Evolutionary conservation across 306 rosid genomes (phyloP).

Genomic region (Cicer chorassanicum): DNA sequence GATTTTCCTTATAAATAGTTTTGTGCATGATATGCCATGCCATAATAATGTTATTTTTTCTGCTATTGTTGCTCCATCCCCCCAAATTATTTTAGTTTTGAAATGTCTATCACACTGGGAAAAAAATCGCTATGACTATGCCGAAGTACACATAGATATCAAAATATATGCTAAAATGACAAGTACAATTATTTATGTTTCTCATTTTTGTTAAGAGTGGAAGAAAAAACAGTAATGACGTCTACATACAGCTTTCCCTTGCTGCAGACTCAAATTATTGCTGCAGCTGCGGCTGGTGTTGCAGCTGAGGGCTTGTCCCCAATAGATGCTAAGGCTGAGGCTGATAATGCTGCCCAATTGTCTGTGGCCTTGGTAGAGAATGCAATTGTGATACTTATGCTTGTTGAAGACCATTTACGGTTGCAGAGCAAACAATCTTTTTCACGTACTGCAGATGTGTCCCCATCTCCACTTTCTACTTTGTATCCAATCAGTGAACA

Average conservation of each 20-base stretch:
- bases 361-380: conserved; percentile 98
- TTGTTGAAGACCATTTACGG: conserved; percentile 98
- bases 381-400: conserved; percentile 97
- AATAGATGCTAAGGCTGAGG: conserved; percentile 82
- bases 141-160: conserved; percentile 22
- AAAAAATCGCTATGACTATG: conserved; percentile 15
- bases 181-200: conserved; percentile 34
- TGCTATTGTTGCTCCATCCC: conserved; percentile 3
- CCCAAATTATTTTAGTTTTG: conserved; percentile 23
- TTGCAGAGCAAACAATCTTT: conserved; percentile 78
- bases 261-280: conserved; percentile 97
- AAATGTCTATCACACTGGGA: conserved; percentile 20
- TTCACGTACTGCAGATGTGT: conserved; percentile 61
- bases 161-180: conserved; percentile 16
- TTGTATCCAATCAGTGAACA: conserved; percentile 54
- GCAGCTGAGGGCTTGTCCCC: conserved; percentile 96
- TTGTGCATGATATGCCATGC: conserved; percentile 12
- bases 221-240: conserved; percentile 42
- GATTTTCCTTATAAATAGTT: conserved; percentile 38
- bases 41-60: conserved; percentile 25
- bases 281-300: conserved; percentile 97
- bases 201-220: conserved; percentile 36
- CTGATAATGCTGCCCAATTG: conserved; percentile 95
- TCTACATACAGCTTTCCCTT: conserved; percentile 56
- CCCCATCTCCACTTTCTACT: conserved; percentile 70